Base-by-base conservation (phyloP, 179 eudicot species). In the Amaranthus tricolor region DNA sequence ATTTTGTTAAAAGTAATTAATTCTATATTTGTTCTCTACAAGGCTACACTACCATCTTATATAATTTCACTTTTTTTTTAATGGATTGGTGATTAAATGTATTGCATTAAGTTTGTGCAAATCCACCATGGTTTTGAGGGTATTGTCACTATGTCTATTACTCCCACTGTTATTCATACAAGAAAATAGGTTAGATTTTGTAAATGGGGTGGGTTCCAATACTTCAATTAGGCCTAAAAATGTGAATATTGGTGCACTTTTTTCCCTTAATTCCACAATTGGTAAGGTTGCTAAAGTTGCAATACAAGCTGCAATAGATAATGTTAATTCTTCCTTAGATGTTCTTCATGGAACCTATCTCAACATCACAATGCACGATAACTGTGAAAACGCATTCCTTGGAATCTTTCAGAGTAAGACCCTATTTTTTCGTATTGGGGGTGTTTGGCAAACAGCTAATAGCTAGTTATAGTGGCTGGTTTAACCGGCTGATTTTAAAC, bases 271-370 rank as follows among this genome's bases (percentile, higher is more conserved):
- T 66, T 82, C 88, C 48, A 71, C 73, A 1, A 79, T 82, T 51
- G 94, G 92, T 31, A 90, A 85, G 77, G 94, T 86, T 63, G 94
- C 90, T n/a, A 91, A 87, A 82, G 81, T 91, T 76, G 97, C 95
- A 65, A 66, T 91, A 11, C 78, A 86, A 71, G 89, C 95, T 72
- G 97, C 97, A 13, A 54, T 87, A 15, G 85, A 88, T 77, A 91
- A 88, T 78, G 89, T 91, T 55, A 91, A 91, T 75, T 79, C 91
- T 49, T 70, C 79, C 75, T 86, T 89, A 16, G 62, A 73, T 58
- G 76, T 91, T 80, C 89, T 91, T 73, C 57, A 59, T 31, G 91
- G 89, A 72, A 88, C 89, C 68, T 77, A 79, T 78, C 86, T 88
- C 73, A 81, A 77, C 5, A 48, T 90, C 64, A n/a, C 84, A 11